Evolutionary conservation across 2,329 filamentous ascomycete genomes (phyloP).

Genomic region (Fusarium neocosmosporiellum): DNA sequence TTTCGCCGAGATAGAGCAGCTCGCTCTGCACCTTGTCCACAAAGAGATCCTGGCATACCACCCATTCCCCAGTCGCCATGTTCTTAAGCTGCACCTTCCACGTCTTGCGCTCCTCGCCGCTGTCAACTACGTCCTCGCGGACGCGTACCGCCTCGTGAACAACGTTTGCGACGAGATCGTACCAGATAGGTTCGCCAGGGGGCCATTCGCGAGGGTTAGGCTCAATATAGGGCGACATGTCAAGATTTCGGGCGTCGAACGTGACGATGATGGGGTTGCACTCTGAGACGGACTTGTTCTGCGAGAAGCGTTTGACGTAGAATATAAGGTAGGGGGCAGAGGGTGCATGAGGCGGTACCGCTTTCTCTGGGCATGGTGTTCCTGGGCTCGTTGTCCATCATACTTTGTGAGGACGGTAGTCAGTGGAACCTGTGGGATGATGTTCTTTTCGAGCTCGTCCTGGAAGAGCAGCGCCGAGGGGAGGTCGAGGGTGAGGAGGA

Average conservation of each 20-base stretch:
- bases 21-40: slow-evolving; percentile 91
- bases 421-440: slow-evolving; percentile 92
- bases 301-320: slow-evolving; percentile 96
- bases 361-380: slow-evolving; percentile 87
- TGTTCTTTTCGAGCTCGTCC: slow-evolving; percentile 92
- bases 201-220: slow-evolving; percentile 79
- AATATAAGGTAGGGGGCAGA: slow-evolving; percentile 88
- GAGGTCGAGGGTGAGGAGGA: slow-evolving; percentile 93
- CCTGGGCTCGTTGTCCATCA: slow-evolving; percentile 87
- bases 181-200: slow-evolving; percentile 86
- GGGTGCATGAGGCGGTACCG: slow-evolving; percentile 92
- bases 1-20: slow-evolving; percentile 91
- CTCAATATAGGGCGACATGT: slow-evolving; percentile 92
- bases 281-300: slow-evolving; percentile 96
- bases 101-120: slow-evolving; percentile 85
- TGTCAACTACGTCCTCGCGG: slow-evolving; percentile 87
- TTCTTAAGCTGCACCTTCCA: slow-evolving; percentile 95
- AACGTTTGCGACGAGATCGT: slow-evolving; percentile 96
- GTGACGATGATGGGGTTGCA: slow-evolving; percentile 98
- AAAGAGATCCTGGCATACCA: slow-evolving; percentile 92
- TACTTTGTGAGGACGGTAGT: slow-evolving; percentile 90
- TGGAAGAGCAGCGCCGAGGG: slow-evolving; percentile 95
- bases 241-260: slow-evolving; percentile 84
- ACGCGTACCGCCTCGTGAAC: slow-evolving; percentile 85
- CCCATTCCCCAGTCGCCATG: slow-evolving; percentile 86